Conservation (phyloP, 768 basidiomycete genomes). For the Lactarius psammicola region DNA sequence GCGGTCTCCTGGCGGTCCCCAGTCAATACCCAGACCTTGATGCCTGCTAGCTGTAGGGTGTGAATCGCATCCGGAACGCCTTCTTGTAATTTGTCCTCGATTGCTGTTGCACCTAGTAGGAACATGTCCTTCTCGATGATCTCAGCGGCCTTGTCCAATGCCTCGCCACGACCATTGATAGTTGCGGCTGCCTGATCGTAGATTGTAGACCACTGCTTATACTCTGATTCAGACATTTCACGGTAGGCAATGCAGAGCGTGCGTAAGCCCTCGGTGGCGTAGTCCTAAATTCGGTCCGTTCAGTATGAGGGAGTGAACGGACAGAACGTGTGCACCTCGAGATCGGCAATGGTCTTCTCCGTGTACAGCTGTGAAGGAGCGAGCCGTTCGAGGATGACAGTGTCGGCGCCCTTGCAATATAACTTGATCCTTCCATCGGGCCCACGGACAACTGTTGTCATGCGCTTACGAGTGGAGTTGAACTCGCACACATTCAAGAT, state of each 20-base stretch:
- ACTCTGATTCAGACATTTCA: slow-evolving; percentile 89
- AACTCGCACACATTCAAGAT: slow-evolving; percentile 98
- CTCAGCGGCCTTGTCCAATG: slow-evolving; percentile 91
- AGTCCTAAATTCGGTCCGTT: slow-evolving; percentile 55
- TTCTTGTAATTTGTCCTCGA: slow-evolving; percentile 98
- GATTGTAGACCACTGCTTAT: slow-evolving; percentile 81
- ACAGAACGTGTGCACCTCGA: slow-evolving; percentile 60
- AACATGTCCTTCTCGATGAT: slow-evolving; percentile 93
- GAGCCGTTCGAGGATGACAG: slow-evolving; percentile 93
- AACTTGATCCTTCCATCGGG: slow-evolving; percentile 92
- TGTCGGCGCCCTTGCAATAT: slow-evolving; percentile 97
- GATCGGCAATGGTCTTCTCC: slow-evolving; percentile 83
- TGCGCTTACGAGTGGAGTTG: slow-evolving; percentile 95
- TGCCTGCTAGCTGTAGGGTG: slow-evolving; percentile 95
- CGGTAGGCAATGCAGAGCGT: slow-evolving; percentile 96
- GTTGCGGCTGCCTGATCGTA: slow-evolving; percentile 94
- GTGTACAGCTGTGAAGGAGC: slow-evolving; percentile 79
- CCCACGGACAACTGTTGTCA: slow-evolving; percentile 90
- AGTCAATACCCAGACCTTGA: slow-evolving; percentile 99
- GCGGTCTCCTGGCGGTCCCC: slow-evolving; percentile 99
- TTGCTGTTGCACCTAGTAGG: slow-evolving; percentile 93
- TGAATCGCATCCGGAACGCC: slow-evolving; percentile 98
- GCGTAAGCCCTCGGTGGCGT: slow-evolving; percentile 94
- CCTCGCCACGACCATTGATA: slow-evolving; percentile 92
- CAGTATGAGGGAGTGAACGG: not conserved